A percentile compares a stretch with the other conserved stretches of the same genome.
Conservation (phyloP, 2,329 filamentous ascomycete species). For the Macrophomina tecta region DNA sequence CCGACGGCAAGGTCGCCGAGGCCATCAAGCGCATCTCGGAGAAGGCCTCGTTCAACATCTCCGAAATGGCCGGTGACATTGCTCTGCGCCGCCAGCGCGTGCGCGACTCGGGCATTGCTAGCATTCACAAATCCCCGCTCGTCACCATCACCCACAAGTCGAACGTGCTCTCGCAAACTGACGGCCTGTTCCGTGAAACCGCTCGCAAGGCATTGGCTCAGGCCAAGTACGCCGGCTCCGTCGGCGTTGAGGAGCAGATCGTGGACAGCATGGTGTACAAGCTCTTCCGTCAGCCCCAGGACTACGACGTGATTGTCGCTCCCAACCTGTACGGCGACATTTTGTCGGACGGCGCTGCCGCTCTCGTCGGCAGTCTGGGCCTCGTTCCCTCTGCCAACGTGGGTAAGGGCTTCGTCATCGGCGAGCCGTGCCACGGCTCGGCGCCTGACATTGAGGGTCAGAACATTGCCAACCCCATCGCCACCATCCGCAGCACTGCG, state of each 20-base stretch:
- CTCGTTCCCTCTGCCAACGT: slow-evolving; percentile 96
- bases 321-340: slow-evolving; percentile 98
- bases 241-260: slow-evolving; percentile 92
- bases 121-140: slow-evolving; percentile 71
- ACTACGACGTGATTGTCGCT: slow-evolving; percentile 97
- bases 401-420: slow-evolving; percentile 91
- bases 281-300: slow-evolving; percentile 92
- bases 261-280: slow-evolving; percentile 99
- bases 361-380: slow-evolving; percentile 88
- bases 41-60: slow-evolving; percentile 82
- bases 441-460: slow-evolving; percentile 94
- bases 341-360: slow-evolving; percentile 91
- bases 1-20: slow-evolving; percentile 85
- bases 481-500: slow-evolving; percentile 86
- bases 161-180: slow-evolving; percentile 95
- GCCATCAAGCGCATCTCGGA: slow-evolving; percentile 97
- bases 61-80: slow-evolving; percentile 93
- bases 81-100: slow-evolving; percentile 85
- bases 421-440: slow-evolving; percentile 96
- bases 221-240: slow-evolving; percentile 62
- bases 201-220: slow-evolving; percentile 74
- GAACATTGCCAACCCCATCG: slow-evolving; percentile 94
- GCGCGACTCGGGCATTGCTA: slow-evolving; percentile 63
- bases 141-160: slow-evolving; percentile 99
- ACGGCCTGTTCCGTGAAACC: slow-evolving; percentile 89